Conservation (phyloP, 208 protist genomes). For the Leishmania tarentolae region DNA sequence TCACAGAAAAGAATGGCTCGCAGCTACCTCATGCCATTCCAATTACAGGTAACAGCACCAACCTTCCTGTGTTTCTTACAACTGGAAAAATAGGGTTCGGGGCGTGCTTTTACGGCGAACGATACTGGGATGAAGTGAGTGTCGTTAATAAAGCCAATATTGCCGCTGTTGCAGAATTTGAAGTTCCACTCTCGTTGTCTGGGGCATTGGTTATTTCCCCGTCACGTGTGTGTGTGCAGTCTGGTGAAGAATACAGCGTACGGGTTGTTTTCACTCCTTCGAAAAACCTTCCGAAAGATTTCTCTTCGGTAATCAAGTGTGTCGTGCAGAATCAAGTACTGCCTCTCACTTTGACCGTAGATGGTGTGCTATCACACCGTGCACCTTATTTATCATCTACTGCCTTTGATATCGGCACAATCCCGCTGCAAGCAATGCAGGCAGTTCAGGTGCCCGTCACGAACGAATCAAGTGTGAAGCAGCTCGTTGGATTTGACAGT, state of each 20-base stretch:
- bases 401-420: slow-evolving; percentile 12
- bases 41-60: slow-evolving; percentile 49
- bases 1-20: slow-evolving; percentile 47
- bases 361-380: slow-evolving; percentile 17
- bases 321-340: slow-evolving; percentile 32
- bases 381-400: slow-evolving; percentile 11
- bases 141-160: slow-evolving; percentile 71
- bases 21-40: slow-evolving; percentile 27
- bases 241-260: slow-evolving; percentile 44
- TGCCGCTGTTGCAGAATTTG: slow-evolving; percentile 34
- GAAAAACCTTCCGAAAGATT: slow-evolving; percentile 22
- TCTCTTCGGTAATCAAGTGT: slow-evolving; percentile 24
- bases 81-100: slow-evolving; percentile 61
- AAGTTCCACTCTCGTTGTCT: slow-evolving; percentile 8
- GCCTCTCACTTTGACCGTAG: slow-evolving; percentile 17
- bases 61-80: slow-evolving; percentile 76
- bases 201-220: slow-evolving; percentile 35
- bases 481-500: slow-evolving; percentile 30
- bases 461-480: slow-evolving; percentile 29
- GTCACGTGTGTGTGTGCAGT: slow-evolving; percentile 46
- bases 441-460: slow-evolving; percentile 26
- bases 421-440: slow-evolving; percentile 16
- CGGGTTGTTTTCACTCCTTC: slow-evolving; percentile 38
- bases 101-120: slow-evolving; percentile 77
- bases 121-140: slow-evolving; percentile 71